phyloP scores from a whole-genome alignment of 78 protist genomes.

The Monocercomonoides exilis region DNA sequence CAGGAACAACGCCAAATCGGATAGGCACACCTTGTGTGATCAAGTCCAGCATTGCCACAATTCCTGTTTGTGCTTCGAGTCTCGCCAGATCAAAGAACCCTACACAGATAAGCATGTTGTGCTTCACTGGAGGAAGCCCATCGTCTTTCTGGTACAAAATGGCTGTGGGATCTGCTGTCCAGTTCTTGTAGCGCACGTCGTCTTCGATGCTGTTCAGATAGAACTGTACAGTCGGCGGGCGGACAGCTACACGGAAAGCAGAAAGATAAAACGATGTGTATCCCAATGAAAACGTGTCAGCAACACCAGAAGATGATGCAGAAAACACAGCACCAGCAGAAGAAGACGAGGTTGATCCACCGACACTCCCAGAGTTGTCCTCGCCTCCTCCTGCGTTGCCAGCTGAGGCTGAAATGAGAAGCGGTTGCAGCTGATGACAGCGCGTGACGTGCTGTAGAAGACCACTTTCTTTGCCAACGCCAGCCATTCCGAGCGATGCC shows the following conservation, averaged over 20 bases:
- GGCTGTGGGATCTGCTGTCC: neutral
- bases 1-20: neutral
- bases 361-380: too few species aligned
- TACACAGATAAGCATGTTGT: neutral
- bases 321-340: too few species aligned
- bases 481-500: neutral
- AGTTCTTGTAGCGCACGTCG: neutral
- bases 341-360: too few species aligned
- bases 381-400: too few species aligned
- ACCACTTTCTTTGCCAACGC: too few species aligned
- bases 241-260: neutral
- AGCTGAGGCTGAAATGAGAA: too few species aligned
- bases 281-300: too few species aligned
- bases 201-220: neutral
- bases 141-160: neutral
- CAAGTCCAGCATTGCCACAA: neutral
- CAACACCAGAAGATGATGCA: too few species aligned
- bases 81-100: neutral
- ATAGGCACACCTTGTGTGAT: neutral
- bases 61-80: neutral
- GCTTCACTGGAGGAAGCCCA: neutral
- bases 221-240: neutral
- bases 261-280: neutral
- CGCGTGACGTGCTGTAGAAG: too few species aligned
- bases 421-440: too few species aligned